Percentiles rank a stretch among this genome's conserved stretches.
These are phyloP conservation scores for Agaricus blazei DNA, from an alignment of 768 basidiomycete genomes.

Conservation along the genomic window DNA sequence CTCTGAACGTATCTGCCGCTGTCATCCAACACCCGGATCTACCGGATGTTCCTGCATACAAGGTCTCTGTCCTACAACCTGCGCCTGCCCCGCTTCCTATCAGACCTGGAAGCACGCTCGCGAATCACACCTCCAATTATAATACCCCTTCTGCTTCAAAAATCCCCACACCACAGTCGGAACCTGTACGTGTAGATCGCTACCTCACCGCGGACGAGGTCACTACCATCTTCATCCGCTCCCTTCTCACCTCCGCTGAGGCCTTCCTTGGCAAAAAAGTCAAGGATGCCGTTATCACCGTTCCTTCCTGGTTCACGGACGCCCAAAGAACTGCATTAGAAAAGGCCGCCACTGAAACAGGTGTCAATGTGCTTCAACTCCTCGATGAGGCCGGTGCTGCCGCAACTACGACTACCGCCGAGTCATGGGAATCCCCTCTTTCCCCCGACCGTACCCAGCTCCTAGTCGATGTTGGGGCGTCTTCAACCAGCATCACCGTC, in stretches of 20 bases:
- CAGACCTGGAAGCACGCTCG: constrained; percentile 23
- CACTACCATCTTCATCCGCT: constrained; percentile 78
- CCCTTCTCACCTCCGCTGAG: constrained; percentile 80
- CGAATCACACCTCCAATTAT: constrained; percentile 32
- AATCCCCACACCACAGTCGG: constrained; percentile 67
- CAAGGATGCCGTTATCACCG: constrained; percentile 77
- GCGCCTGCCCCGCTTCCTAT: constrained; percentile 62
- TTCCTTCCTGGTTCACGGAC: constrained; percentile 72
- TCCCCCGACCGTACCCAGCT: constrained; percentile 69
- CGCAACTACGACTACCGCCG: constrained; percentile 49
- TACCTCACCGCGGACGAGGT: constrained; percentile 81
- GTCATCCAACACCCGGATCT: constrained; percentile 73
- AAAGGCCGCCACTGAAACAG: constrained; percentile 74
- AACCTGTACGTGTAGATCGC: constrained; percentile 61
- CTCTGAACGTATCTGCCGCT: constrained; percentile 53
- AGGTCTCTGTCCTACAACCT: constrained; percentile 74
- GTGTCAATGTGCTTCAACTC: constrained; percentile 79
- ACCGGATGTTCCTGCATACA: constrained; percentile 76
- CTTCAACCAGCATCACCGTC: constrained; percentile 63
- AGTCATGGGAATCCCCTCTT: constrained; percentile 33
- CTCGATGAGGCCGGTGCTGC: constrained; percentile 85
- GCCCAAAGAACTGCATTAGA: constrained; percentile 66
- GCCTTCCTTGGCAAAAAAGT: constrained; percentile 85
- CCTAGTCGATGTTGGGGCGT: constrained; percentile 76
- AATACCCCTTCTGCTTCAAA: constrained; percentile 64